Base-by-base conservation (phyloP, 2,329 filamentous ascomycete genomes). In the Trichoderma sp. region DNA sequence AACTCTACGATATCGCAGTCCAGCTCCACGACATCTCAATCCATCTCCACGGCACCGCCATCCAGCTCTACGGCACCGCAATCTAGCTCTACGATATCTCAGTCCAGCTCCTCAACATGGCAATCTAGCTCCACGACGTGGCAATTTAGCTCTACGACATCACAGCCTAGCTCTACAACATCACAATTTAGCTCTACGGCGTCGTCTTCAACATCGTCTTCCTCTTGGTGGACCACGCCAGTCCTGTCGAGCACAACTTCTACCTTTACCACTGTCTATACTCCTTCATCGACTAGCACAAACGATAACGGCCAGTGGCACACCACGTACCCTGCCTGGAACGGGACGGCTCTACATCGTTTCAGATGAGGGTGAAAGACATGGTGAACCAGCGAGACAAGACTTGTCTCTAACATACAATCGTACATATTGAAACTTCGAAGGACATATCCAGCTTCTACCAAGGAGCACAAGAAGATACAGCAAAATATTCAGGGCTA, bases 221-320 rank as follows among this genome's bases (percentile, higher is more conserved):
- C 75, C 16, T 75, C 77, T 2, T 78, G 77, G 16, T 35, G 76
- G 29, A 73, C 77, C 24, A 76, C 74, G 5, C 63, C 71, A 11
- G 35, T 29, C 35, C n/a, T 76, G 24, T 75, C 75, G 56, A 76
- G 77, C 12, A 77, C 77, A 53, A 75, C 69, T 31, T 69, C 76
- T 59, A 69, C 75, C 41, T 77, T 78, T 35, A 74, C 77, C 35
- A 79, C 79, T 21, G 74, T 75, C 71, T 72, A 75, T 31, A 60
- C 78, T 12, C 77, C 77, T 11, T 78, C 80, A 16, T 75, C 78
- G 35, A 78, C 80, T n/a, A 78, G 78, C 41, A 82, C 82, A 14
- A 81, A 84, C 56, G 86, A 88, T 74, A 78, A 88, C 71, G 86
- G 87, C 21, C 80, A 80, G 67, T 88, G 87, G 87, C 85, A 86